phyloP scores from a whole-genome alignment of 352 stramenopile genomes.

The Phytophthora multivora region DNA sequence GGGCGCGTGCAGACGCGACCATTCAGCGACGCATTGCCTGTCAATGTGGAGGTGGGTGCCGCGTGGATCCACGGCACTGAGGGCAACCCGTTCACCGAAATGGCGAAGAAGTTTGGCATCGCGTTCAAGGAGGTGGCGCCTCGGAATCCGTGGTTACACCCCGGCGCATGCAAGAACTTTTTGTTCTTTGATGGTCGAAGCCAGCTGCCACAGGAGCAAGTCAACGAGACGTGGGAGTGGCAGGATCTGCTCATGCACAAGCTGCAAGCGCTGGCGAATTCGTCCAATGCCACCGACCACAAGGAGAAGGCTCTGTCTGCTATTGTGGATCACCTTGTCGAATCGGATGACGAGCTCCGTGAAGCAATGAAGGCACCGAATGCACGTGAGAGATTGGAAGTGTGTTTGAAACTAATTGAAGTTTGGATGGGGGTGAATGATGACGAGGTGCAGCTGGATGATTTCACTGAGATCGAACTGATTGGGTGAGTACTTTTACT shows the following conservation, averaged over 20 bases:
- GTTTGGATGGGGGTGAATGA: slow-evolving; percentile 60
- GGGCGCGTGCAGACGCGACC: slow-evolving; percentile 50
- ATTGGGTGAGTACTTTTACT: slow-evolving; percentile 42
- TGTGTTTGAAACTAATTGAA: slow-evolving; percentile 59
- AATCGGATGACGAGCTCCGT: slow-evolving; percentile 24
- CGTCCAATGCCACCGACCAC: slow-evolving; percentile 5
- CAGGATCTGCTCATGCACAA: slow-evolving; percentile 50
- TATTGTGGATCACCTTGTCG: slow-evolving; percentile 44
- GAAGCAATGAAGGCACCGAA: slow-evolving; percentile 22
- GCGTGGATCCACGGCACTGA: slow-evolving; percentile 67
- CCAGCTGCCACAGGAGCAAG: slow-evolving; percentile 32
- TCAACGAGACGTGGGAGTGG: slow-evolving; percentile 50
- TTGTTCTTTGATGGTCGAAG: slow-evolving; percentile 42
- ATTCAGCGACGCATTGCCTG: slow-evolving; percentile 49
- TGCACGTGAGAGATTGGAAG: slow-evolving; percentile 33
- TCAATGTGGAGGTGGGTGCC: slow-evolving; percentile 59
- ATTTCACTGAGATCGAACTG: slow-evolving; percentile 58
- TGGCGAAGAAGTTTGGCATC: slow-evolving; percentile 46
- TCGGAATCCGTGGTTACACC: slow-evolving; percentile 66
- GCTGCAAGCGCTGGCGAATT: slow-evolving; percentile 43
- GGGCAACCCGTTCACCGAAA: slow-evolving; percentile 46
- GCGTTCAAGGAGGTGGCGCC: slow-evolving; percentile 52
- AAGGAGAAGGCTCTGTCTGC: slow-evolving; percentile 34
- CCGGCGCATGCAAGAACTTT: slow-evolving; percentile 49
- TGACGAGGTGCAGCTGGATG: slow-evolving; percentile 57